Base-by-base conservation (phyloP, 23 red algal genomes). In the Gracilaria caudata region DNA sequence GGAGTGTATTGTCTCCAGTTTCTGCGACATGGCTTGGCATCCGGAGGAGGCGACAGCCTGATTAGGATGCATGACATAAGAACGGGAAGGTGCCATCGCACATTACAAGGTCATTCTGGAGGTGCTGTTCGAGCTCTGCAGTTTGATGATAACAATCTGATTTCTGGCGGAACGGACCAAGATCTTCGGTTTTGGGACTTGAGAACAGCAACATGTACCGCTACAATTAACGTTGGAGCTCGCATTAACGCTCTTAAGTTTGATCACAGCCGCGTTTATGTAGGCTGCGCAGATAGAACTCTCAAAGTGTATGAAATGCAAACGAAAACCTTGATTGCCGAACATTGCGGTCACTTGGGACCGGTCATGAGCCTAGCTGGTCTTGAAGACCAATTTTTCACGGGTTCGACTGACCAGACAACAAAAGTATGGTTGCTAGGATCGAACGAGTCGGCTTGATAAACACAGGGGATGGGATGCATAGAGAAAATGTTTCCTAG, bases 11-110 rank as follows among this genome's bases (percentile, higher is more conserved):
- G 82, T 40, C 81, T 96, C 14, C 94, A 96, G 61, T 96, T 96
- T 74, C 58, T 89, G 32, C 64, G 94, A 37, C 82, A 96, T 90
- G 94, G 94, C 4, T 75, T 96, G 17, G 94, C 94, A 7, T 91
- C 94, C 28, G 94, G 80, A 19, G 83, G 86, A 34, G 86, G 81
- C 33, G 94, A 96, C 58, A 81, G 86, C 44, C 55, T 90, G 2
- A 90, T 96, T 21, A 78, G 87, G 53, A 96, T 96, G 94, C 82
- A 81, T 78, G 94, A 96, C 47, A 82, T 91, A 77, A 87, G 94
- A 41, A 96, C 77, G 7, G 94, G 94, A 30, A 78, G 86, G 24
- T 96, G 94, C 79, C 94, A 96, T 68, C 86, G 94, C 23, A 86
- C 80, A 28, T 55, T 96, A 68, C 76, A 75, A 59, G 87, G 87